phyloP scores from a whole-genome alignment of 2,329 filamentous ascomycete genomes.

The Purpureocillium lavendulum region DNA sequence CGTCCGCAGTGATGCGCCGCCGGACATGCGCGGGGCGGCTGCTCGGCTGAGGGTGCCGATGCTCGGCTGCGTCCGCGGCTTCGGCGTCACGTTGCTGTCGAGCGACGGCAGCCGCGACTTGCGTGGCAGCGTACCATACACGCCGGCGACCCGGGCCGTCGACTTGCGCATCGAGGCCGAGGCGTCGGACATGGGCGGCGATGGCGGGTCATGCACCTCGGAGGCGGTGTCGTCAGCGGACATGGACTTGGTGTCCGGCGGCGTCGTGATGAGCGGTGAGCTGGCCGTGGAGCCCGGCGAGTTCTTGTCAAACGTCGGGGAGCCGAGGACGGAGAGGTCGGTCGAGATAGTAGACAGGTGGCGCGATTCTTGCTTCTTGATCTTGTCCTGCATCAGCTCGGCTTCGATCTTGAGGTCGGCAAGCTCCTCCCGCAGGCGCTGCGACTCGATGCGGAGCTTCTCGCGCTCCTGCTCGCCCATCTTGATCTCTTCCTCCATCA shows the following conservation, averaged over 20 bases:
- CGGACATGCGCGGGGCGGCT: constrained; percentile 29
- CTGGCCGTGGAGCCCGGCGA: constrained; percentile 83
- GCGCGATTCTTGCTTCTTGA: constrained; percentile 60
- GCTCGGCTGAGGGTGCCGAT: constrained; percentile 8
- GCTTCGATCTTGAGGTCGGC: constrained; percentile 90
- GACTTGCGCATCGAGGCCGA: constrained; percentile 53
- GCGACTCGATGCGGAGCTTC: constrained; percentile 76
- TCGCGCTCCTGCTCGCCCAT: constrained; percentile 89
- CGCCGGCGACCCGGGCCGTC: constrained; percentile 13
- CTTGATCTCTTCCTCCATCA: constrained; percentile 93
- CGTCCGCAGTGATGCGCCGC: constrained; percentile 39
- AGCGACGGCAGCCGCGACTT: constrained; percentile 47
- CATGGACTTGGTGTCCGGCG: constrained; percentile 62
- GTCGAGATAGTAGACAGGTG: constrained; percentile 53
- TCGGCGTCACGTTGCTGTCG: constrained; percentile 46
- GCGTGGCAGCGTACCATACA: constrained; percentile 17
- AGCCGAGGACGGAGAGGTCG: constrained; percentile 55
- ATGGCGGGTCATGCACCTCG: constrained; percentile 75
- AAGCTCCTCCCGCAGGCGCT: constrained; percentile 82
- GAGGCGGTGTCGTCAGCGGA: constrained; percentile 49
- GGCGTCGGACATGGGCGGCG: constrained; percentile 85
- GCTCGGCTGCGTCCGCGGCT: constrained; percentile 43
- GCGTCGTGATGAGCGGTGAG: constrained; percentile 83
- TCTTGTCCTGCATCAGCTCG: constrained; percentile 89
- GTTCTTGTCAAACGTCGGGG: constrained; percentile 63